Base-by-base conservation (phyloP, 2,329 filamentous ascomycete species). In the Aureobasidium subglaciale region DNA sequence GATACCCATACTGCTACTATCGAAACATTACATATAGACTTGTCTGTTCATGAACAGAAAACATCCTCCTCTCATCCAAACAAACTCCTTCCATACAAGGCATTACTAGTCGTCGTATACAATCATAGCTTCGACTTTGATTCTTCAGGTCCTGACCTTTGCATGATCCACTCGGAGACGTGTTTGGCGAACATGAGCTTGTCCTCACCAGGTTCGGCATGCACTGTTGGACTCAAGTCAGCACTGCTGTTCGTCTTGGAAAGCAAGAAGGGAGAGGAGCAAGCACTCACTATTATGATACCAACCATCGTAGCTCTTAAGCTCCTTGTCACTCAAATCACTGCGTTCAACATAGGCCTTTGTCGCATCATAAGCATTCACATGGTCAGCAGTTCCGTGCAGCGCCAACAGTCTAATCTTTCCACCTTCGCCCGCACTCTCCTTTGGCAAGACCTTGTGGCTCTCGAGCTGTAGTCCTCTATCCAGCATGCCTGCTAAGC, bases 401-500 rank as follows among this genome's bases (percentile, higher is more conserved):
- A 81, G 80, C 27, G 95, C 68, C 77, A 86, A 86, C 24, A 96
- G 66, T 50, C 82, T 79, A 59, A 73, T 79, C 55, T 88, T 80
- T n/a, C 69, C 80, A 68, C 65, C 71, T 58, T 78, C 75, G n/a
- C 73, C 71, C 18, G 65, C 67, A 27, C 68, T 68, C 9, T 75
- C 73, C 4, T 64, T 62, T 32, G 74, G 62, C 59, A 67, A 71
- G 27, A 83, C 70, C 49, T 73, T 77, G 2, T 84, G 86, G 5
- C 69, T 72, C 5, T 81, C 72, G 59, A 95, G 71, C 53, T 76
- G 76, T 5, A 72, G 72, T 1, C 85, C 85, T 24, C 91, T 81
- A 67, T 95, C 88, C 60, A 96, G 73, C 79, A 96, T 78, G 0
- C 82, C 85, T 0, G 86, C 80, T 30, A 96, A 68, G 1, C 88